Conservation (phyloP, 345 rosid genomes). For the Bretschneidera sinensis region DNA sequence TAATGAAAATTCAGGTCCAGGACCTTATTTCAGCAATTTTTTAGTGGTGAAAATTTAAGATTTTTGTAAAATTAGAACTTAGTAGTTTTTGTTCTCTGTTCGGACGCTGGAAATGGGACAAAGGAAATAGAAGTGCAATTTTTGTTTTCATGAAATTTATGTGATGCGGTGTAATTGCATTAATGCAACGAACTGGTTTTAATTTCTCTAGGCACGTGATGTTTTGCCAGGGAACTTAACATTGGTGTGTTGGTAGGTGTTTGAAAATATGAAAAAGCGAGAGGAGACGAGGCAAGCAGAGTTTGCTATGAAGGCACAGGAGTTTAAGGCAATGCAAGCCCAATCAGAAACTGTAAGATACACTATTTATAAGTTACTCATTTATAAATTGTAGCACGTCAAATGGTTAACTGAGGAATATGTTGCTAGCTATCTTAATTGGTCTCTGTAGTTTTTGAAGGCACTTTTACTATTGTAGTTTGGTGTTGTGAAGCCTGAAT, state of each 20-base stretch:
- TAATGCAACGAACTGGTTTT: neutral
- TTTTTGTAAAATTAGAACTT: neutral
- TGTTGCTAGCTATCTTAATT: neutral
- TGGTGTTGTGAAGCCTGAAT: neutral
- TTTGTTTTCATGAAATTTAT: too few relatives aligned
- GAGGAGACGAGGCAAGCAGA: slow-evolving; percentile 83
- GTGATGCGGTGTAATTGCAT: neutral
- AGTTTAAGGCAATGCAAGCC: slow-evolving; percentile 80
- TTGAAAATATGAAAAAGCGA: slow-evolving; percentile 68
- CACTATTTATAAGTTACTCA: slow-evolving; percentile 4
- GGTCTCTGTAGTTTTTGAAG: neutral
- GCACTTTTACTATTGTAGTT: neutral
- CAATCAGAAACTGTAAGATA: slow-evolving; percentile 83
- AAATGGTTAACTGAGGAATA: neutral
- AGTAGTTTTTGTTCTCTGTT: neutral
- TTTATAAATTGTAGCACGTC: neutral
- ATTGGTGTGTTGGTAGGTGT: slow-evolving; percentile 41
- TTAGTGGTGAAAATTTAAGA: too few relatives aligned
- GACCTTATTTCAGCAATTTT: too few relatives aligned
- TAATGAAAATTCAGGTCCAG: too few relatives aligned
- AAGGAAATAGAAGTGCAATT: neutral
- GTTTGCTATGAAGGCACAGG: slow-evolving; percentile 56
- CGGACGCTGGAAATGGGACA: neutral
- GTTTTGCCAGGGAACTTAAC: slow-evolving; percentile 1
- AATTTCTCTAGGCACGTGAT: slow-evolving; percentile 1